Evolutionary conservation across 441 rosid genomes (phyloP), one percentile per base, ranked within the genome.

Genomic region (Pelargonium cotyledonis): DNA sequence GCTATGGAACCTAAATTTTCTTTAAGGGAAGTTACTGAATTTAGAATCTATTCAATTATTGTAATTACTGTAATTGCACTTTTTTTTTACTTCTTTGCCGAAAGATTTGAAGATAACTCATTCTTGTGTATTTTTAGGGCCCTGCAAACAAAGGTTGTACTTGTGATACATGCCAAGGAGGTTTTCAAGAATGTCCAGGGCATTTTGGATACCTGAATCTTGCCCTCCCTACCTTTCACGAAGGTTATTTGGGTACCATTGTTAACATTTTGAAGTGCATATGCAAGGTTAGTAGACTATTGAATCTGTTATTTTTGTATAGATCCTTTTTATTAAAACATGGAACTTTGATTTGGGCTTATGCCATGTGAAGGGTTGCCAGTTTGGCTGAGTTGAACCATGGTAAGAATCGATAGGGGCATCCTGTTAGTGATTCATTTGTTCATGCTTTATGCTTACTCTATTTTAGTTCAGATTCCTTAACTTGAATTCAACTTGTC

Each of bases 121-220:
- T 14, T 21, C 35, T 58, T 65, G 40, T 72, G 65, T 66, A 43
- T 82, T 71, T 73, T 6, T 79, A 89, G 98, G 99, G 99, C 72
- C 90, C 99, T 82, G 85, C 97, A 8, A 90, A 86, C 75, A 92
- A 89, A 83, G 76, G 38, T 53, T 53, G 58, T 66, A 69, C 47
- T 0, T 95, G 99, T 70, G 35, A 76, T 62, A 92, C 97, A 29
- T 92, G 98, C 65, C 72, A 76, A 65, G 99, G 88, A 16, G 72
- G 66, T 67, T 90, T 80, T 64, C 69, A 68, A 6, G 86, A 83
- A 6, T 95, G 97, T 76, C 98, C 99, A 3, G 98, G 99, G 49
- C 99, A 95, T 79, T 92, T 70, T 73, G 99, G 98, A 68, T 95
- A 86, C 85, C 68, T 89, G 81, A 78, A 71, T 74, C 97, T 92